A percentile compares a stretch with the other conserved stretches of the same genome.
These are phyloP conservation scores for Ambispora gerdemannii DNA, from an alignment of 192 early-diverging fungal genomes.

Conservation along the genomic window DNA sequence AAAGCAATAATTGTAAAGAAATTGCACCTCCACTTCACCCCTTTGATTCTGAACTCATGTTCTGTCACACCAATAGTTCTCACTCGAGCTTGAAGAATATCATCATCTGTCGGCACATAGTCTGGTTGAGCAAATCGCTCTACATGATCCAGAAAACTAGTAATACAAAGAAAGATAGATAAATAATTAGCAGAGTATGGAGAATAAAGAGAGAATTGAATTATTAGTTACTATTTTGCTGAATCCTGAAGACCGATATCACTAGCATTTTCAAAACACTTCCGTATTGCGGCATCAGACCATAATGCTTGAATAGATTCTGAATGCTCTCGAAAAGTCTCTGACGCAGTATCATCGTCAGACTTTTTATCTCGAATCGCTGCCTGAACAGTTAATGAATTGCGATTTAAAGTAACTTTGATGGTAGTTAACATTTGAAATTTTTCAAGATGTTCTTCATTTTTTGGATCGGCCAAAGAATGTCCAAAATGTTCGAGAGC, in stretches of 20 bases:
- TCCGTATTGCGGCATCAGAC: slow-evolving; percentile 40
- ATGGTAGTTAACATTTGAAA: slow-evolving; percentile 23
- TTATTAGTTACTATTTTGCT: slow-evolving; percentile 44
- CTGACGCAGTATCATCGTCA: slow-evolving; percentile 36
- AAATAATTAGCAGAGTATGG: too few relatives aligned
- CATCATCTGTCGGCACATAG: slow-evolving; percentile 63
- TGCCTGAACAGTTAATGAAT: slow-evolving; percentile 35
- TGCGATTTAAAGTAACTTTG: slow-evolving; percentile 37
- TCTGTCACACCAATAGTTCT: slow-evolving; percentile 72
- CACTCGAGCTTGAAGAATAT: slow-evolving; percentile 67
- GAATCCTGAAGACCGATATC: slow-evolving; percentile 49
- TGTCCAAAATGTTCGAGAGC: slow-evolving; percentile 34
- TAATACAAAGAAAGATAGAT: neutral
- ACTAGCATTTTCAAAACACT: slow-evolving; percentile 32
- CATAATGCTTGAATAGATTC: slow-evolving; percentile 45
- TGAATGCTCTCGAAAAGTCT: slow-evolving; percentile 38
- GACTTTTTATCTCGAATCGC: slow-evolving; percentile 36
- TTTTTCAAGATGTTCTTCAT: slow-evolving; percentile 35
- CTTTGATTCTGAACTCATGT: slow-evolving; percentile 60
- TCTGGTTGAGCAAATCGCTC: slow-evolving; percentile 46
- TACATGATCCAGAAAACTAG: slow-evolving; percentile 50
- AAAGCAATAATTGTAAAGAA: neutral
- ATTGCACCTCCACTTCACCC: slow-evolving; percentile 45
- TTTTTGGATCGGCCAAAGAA: slow-evolving; percentile 32
- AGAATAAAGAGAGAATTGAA: too few relatives aligned